A percentile compares a stretch with the other conserved stretches of the same genome.
phyloP scores from a whole-genome alignment of 345 rosid species.

The Linum trigynum region DNA sequence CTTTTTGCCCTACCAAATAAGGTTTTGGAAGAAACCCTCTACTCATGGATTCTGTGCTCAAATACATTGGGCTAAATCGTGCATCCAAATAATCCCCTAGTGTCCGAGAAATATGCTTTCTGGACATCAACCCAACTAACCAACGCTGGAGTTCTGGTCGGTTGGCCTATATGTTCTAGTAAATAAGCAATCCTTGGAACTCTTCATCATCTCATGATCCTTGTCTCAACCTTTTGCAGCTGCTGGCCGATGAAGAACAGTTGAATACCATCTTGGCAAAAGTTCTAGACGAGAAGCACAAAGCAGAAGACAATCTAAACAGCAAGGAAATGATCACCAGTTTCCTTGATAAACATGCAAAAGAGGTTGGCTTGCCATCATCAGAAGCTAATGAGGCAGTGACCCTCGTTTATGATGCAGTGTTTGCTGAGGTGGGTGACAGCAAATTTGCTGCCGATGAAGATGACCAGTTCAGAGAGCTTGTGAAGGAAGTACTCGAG shows the following conservation, averaged over 20 bases:
- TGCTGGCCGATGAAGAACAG: slow-evolving; percentile 41
- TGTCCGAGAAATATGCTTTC: background rate
- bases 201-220: slow-evolving; percentile 8
- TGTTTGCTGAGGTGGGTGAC: slow-evolving; percentile 33
- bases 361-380: slow-evolving; percentile 68
- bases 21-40: no score
- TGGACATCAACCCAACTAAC: no score
- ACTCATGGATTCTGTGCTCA: no score
- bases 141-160: background rate
- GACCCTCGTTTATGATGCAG: slow-evolving; percentile 43
- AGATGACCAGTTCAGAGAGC: slow-evolving; percentile 26
- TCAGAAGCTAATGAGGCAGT: slow-evolving; percentile 47
- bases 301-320: slow-evolving; percentile 18
- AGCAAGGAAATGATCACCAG: slow-evolving; percentile 26
- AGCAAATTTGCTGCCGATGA: slow-evolving; percentile 18
- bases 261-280: slow-evolving; percentile 31
- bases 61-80: no score
- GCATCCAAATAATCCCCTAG: no score
- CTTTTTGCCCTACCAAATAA: no score
- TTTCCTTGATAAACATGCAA: slow-evolving; percentile 47
- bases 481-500: slow-evolving; percentile 40
- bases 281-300: slow-evolving; percentile 23
- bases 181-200: background rate
- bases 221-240: slow-evolving; percentile 30
- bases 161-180: background rate